phyloP scores from a whole-genome alignment of 2,329 filamentous ascomycete genomes.

The Lecanoromycetidae sp. region DNA sequence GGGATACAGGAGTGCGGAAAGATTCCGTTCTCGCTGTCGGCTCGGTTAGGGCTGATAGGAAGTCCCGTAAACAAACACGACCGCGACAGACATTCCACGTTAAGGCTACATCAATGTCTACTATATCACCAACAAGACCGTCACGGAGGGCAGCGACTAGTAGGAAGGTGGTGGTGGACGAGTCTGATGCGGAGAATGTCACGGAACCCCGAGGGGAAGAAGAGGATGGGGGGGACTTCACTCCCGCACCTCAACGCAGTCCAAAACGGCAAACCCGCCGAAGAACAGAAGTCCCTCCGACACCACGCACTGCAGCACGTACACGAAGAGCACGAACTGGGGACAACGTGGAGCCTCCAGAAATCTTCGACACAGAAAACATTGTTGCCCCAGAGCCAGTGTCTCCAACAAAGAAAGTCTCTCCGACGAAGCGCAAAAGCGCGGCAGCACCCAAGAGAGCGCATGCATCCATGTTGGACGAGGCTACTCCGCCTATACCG shows the following conservation, averaged over 20 bases:
- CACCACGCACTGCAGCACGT: conserved; percentile 27
- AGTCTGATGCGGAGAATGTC: conserved; percentile 66
- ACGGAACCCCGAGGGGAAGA: conserved; percentile 46
- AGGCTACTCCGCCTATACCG: conserved; percentile 26
- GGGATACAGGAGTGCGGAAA: too few species aligned
- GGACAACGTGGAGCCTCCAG: conserved; percentile 47
- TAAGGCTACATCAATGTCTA: conserved; percentile 25
- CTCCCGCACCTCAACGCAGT: conserved; percentile 54
- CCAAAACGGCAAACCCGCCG: conserved; percentile 46
- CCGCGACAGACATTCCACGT: neutral
- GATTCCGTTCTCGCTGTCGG: too few species aligned
- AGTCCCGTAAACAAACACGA: conserved; percentile 9
- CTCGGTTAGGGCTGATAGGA: neutral
- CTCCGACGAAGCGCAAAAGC: conserved; percentile 59
- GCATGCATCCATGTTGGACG: conserved; percentile 29
- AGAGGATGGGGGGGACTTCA: conserved; percentile 66
- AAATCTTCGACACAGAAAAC: conserved; percentile 47
- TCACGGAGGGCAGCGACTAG: conserved; percentile 51
- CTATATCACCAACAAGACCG: conserved; percentile 38
- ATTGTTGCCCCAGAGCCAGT: conserved; percentile 34
- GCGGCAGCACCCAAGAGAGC: conserved; percentile 31
- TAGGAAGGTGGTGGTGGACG: conserved; percentile 64
- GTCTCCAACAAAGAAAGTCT: conserved; percentile 44
- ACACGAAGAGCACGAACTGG: conserved; percentile 36
- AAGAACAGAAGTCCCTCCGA: conserved; percentile 38